A percentile compares a stretch with the other conserved stretches of the same genome.
These are phyloP conservation scores for Cyberlindnera americana DNA, from an alignment of 805 yeast species.

Conservation along the genomic window DNA sequence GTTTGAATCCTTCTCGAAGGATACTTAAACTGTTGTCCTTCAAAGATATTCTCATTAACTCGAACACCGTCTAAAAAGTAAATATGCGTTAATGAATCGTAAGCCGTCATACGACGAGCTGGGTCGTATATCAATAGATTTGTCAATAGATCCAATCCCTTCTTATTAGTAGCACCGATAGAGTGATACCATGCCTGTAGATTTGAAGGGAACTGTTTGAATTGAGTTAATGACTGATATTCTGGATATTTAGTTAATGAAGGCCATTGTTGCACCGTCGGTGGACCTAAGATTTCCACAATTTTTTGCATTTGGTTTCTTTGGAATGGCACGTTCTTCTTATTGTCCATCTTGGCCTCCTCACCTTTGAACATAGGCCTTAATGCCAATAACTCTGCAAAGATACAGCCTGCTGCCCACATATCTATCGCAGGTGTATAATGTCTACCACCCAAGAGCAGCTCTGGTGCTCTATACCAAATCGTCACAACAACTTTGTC, in stretches of 20 bases:
- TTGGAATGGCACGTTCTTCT: constrained; percentile 91
- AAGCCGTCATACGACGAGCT: constrained; percentile 70
- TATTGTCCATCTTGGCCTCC: constrained; percentile 93
- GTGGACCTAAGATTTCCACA: constrained; percentile 90
- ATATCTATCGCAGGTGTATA: constrained; percentile 89
- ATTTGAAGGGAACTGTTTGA: constrained; percentile 59
- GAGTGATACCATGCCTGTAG: constrained; percentile 83
- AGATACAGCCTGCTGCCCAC: constrained; percentile 95
- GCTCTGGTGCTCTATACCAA: constrained; percentile 95
- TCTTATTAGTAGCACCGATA: constrained; percentile 69
- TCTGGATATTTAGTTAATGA: constrained; percentile 80
- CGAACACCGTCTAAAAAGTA: constrained; percentile 72
- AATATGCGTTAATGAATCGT: constrained; percentile 67
- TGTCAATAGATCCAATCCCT: constrained; percentile 62
- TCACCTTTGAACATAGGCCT: constrained; percentile 97
- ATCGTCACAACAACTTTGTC: constrained; percentile 96
- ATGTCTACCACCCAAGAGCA: constrained; percentile 85
- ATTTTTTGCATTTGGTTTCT: constrained; percentile 88
- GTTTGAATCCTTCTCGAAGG: constrained; percentile 85
- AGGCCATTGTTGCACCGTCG: constrained; percentile 77
- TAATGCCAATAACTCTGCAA: constrained; percentile 84
- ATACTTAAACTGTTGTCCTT: constrained; percentile 66
- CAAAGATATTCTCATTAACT: constrained; percentile 76
- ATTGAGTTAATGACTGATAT: constrained; percentile 56
- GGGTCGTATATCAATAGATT: constrained; percentile 83